Conservation (phyloP, 768 basidiomycete species). For the Naganishia antarctica region DNA sequence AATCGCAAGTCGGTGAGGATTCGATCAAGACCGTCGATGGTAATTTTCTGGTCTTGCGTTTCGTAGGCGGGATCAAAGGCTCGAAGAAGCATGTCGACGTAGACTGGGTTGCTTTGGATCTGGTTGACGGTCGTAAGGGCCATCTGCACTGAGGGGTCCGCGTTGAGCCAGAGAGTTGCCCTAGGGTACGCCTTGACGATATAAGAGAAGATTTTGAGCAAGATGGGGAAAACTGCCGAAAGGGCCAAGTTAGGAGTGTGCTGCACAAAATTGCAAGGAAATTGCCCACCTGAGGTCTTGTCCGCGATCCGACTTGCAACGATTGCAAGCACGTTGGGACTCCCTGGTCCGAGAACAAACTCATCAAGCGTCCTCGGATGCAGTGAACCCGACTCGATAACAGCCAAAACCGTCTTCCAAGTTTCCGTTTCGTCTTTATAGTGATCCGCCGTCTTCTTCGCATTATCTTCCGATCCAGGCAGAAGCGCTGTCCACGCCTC, state of each 20-base stretch:
- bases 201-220: constrained; percentile 56
- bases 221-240: constrained; percentile 36
- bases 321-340: constrained; percentile 32
- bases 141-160: constrained; percentile 62
- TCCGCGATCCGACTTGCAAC: constrained; percentile 32
- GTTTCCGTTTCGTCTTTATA: constrained; percentile 28
- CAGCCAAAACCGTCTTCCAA: constrained; percentile 29
- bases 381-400: constrained; percentile 30
- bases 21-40: constrained; percentile 10
- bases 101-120: constrained; percentile 66
- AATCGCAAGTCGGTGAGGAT: not conserved
- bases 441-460: not conserved
- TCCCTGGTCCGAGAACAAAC: constrained; percentile 32
- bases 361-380: constrained; percentile 32
- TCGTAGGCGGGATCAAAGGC: constrained; percentile 24
- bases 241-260: not conserved
- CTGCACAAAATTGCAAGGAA: not conserved
- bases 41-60: not conserved
- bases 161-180: constrained; percentile 62
- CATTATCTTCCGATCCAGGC: not conserved
- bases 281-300: constrained; percentile 30
- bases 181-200: constrained; percentile 53
- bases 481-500: constrained; percentile 17
- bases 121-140: constrained; percentile 74
- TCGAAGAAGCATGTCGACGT: constrained; percentile 36